phyloP scores from a whole-genome alignment of 345 rosid genomes.

The Salix arbutifolia region DNA sequence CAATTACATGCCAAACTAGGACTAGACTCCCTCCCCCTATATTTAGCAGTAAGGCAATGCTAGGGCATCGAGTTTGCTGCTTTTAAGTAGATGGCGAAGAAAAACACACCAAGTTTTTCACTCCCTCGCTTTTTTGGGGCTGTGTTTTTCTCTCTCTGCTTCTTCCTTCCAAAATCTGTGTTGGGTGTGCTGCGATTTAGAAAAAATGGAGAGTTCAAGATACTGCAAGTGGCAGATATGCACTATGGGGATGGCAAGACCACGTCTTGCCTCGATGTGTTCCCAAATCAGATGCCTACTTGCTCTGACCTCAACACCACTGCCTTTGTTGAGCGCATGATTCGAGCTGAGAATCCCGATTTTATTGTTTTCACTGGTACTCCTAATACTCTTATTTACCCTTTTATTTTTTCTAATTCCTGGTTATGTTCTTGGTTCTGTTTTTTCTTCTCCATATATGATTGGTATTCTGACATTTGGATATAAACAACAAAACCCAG shows the following conservation, averaged over 20 bases:
- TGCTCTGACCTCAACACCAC: constrained; percentile 92
- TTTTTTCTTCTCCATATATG: neutral
- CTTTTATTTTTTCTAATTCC: neutral
- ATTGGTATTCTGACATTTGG: neutral
- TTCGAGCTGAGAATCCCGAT: constrained; percentile 73
- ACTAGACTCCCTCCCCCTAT: neutral
- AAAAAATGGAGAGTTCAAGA: constrained; percentile 59
- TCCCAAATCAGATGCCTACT: constrained; percentile 38
- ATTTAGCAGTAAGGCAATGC: neutral
- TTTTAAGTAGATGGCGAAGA: neutral
- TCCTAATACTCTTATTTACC: neutral
- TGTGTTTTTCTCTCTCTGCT: neutral
- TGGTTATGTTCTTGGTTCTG: neutral
- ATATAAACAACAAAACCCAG: neutral
- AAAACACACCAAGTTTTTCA: neutral
- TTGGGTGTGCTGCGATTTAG: constrained; percentile 43
- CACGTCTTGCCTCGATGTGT: constrained; percentile 51
- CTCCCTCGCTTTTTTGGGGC: neutral
- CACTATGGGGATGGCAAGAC: constrained; percentile 70
- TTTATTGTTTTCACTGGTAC: constrained; percentile 87
- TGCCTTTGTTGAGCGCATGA: constrained; percentile 63
- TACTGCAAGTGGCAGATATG: constrained; percentile 92
- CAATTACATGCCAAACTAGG: neutral
- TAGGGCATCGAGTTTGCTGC: neutral
- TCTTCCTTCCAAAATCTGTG: neutral